Base-by-base conservation (phyloP, 345 rosid species). In the Brassica incana region DNA sequence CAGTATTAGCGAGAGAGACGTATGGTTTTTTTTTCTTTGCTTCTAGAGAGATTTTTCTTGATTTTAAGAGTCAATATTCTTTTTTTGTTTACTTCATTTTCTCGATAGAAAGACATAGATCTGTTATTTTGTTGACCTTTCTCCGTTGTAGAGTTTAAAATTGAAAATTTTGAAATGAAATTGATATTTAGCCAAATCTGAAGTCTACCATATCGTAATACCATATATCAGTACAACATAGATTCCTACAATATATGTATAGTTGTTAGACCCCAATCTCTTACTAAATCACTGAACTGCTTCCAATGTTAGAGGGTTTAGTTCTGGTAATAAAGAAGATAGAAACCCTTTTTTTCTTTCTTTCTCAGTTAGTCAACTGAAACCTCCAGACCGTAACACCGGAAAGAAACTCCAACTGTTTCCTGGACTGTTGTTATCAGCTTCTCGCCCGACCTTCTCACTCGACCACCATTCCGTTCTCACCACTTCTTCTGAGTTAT, bases 401-500 rank as follows among this genome's bases (percentile, higher is more conserved):
- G 98, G 97, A 77, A 92, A 92, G 87, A 94, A 92, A 60, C 87
- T 85, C 98, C 98, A 92, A 75, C 74, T 86, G 84, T 76, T 83
- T 59, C 85, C 79, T 62, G 87, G 80, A 59, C 81, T 85, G 73
- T 78, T 36, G 40, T 36, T 36, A 63, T 75, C 77, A 8, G 25
- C 25, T 54, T 54, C 25, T 54, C 25, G 23, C 25, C 85, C 91
- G 78, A 93, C 88, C 80, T 91, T 88, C 83, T 90, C 94, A 66
- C 86, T 90, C 3, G 95, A 89, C 98, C 98, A 94, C 98, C 95
- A 91, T 84, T 90, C 90, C 0, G 93, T 84, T 58, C 89, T 66
- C 29, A 72, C 68, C 66, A 85, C 89, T 75, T 87, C 90, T 78
- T 88, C 86, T 25, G 81, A 78, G 75, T 81, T 91, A 75, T 90